Evolutionary conservation across 306 rosid species (phyloP), one percentile per base, ranked within the genome.

Genomic region (Mimosa pudica): DNA sequence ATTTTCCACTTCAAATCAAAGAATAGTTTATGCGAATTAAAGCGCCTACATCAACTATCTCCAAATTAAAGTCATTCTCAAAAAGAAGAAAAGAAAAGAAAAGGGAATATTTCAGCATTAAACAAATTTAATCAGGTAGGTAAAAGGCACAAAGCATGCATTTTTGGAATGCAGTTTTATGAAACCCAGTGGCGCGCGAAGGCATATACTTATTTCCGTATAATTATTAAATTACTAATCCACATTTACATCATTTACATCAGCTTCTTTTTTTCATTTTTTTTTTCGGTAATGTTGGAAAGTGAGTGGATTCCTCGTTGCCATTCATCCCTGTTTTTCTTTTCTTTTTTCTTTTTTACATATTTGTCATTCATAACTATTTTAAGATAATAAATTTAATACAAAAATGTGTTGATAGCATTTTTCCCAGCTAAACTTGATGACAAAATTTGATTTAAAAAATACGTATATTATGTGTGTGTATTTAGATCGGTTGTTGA

Each of bases 1-100:
- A 24, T 70, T 46, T 70, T 45, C 74, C 41, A 70, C 74, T 45
- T 70, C 38, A 45, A 47, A 47, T 49, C 3, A 48, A 71, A 61
- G 10, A 61, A 32, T 46, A 45, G 57, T 51, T 47, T 69, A 11
- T 44, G 36, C 73, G 2, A 18, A 18, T n/a, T 18, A 20, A 45
- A 70, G 57, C 2, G 42, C 18, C 30, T 47, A 24, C 60, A 6
- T 30, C 58, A 30, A 24, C 17, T 11, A 45, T 47, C 60, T 12
- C 7, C 1, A 70, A 24, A 24, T 24, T 24, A 24, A 70, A 70
- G 58, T 70, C 3, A 12, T 46, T 44, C 6, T 20, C 17, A 6
- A 24, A 47, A 24, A 30, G 10, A 11, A 32, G 30, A 24, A 20
- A 44, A 18, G 47, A 2, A 18, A 47, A 24, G 30, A 24, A 44